Base-by-base conservation (phyloP, 768 basidiomycete species). In the Suillus clintonianus region DNA sequence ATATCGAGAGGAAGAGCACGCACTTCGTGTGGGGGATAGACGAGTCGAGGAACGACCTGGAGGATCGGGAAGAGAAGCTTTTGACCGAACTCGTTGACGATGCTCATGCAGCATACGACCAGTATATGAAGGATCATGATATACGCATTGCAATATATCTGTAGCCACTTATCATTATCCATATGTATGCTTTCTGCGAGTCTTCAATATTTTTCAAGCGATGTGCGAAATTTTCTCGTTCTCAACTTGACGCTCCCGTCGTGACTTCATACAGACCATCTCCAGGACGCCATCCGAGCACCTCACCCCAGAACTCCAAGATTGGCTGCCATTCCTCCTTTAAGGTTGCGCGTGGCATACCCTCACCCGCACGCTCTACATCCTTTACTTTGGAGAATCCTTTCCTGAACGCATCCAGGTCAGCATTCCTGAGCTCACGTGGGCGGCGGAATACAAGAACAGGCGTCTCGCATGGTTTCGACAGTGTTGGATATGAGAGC, bases 281-380 rank as follows among this genome's bases (percentile, higher is more conserved):
- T 11, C 78, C 80, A 66, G 82, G 82, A 69, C 89, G 83, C 65
- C 79, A 82, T 2, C 77, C 79, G 19, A 95, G 77, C 45, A 76
- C 75, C 70, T 88, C 85, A 68, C 92, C 90, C 94, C 94, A 96
- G 75, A 95, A 94, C 63, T 82, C 78, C 91, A 97, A 95, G 53
- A 95, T 83, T 1, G 88, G 87, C 69, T 86, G 84, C 93, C 92
- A 95, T 69, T 95, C 92, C 13, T 86, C 85, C 68, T 78, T 84
- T 8, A 30, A 27, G 11, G 11, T 57, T 34, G 87, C 88, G 4
- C 83, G 77, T 10, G 91, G 92, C 94, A 97, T 97, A 17, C 87
- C 90, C 68, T 80, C 78, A 1, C 78, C 80, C 5, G 62, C 70
- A 61, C 84, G 79, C 62, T 79, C 80, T 9, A 85, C 80, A 66